Percentiles rank a stretch among this genome's conserved stretches.
Conservation (phyloP, 805 yeast genomes). For the Sugiyamaella chiloensis region DNA sequence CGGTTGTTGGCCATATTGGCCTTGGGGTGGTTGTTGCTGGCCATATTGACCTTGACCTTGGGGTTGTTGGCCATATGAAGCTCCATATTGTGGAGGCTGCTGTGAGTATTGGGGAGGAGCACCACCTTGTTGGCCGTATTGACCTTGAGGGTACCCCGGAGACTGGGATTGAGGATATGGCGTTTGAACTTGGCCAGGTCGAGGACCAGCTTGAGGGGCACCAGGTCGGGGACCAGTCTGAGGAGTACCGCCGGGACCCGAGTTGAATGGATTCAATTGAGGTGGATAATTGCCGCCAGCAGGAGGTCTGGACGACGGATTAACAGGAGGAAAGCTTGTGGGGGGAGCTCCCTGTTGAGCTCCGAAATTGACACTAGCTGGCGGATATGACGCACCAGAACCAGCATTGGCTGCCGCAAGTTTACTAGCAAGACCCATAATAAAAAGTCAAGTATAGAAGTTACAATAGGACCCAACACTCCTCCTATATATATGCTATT, state of each 20-base stretch:
- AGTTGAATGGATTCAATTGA: too few relatives aligned
- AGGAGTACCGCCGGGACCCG: background rate
- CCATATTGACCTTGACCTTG: conserved; percentile 12
- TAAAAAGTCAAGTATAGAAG: too few relatives aligned
- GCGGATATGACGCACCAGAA: conserved; percentile 3
- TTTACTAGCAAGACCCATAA: conserved; percentile 33
- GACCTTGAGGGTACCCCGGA: conserved; percentile 8
- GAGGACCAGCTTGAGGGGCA: conserved; percentile 13
- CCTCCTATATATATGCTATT: too few relatives aligned
- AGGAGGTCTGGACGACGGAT: background rate
- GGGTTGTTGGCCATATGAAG: conserved; percentile 5
- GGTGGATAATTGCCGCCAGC: conserved; percentile 2
- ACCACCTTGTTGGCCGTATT: conserved; percentile 5
- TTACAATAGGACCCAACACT: too few relatives aligned
- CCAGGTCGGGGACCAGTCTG: conserved; percentile 9
- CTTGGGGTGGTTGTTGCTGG: conserved; percentile 17
- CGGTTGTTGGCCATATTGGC: conserved; percentile 17
- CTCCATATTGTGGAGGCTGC: conserved; percentile 10
- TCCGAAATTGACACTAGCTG: background rate
- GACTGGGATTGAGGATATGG: conserved; percentile 17
- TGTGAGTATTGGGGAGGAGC: conserved; percentile 16
- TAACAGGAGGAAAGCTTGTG: background rate
- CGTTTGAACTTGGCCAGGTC: conserved; percentile 10
- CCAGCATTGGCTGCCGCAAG: conserved; percentile 23
- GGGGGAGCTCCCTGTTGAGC: background rate